Conservation (phyloP, 2,329 filamentous ascomycete genomes). For the Aaosphaeria arxii region DNA sequence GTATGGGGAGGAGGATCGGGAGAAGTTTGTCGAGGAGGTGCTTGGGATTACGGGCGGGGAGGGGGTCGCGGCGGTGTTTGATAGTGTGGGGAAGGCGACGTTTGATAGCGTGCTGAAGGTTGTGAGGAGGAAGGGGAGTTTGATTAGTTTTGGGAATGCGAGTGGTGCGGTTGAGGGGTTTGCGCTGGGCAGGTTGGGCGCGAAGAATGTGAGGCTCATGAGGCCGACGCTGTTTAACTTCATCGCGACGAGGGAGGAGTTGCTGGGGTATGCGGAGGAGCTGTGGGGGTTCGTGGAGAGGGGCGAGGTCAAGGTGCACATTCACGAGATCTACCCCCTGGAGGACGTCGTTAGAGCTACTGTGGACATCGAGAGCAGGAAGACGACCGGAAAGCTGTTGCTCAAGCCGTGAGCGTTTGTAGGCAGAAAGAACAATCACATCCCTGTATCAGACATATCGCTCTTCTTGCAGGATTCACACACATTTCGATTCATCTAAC, state of each 20-base stretch:
- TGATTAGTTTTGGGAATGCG: slow-evolving; percentile 80
- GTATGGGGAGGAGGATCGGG: slow-evolving; percentile 56
- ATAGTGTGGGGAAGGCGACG: slow-evolving; percentile 80
- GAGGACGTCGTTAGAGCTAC: slow-evolving; percentile 72
- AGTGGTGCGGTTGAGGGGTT: slow-evolving; percentile 74
- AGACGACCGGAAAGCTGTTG: slow-evolving; percentile 80
- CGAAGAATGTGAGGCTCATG: slow-evolving; percentile 75
- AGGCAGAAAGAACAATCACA: not conserved
- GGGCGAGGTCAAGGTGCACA: slow-evolving; percentile 66
- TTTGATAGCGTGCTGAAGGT: slow-evolving; percentile 76
- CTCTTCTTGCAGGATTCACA: no score
- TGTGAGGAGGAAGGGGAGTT: slow-evolving; percentile 71
- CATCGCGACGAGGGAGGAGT: slow-evolving; percentile 57
- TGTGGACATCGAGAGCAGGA: slow-evolving; percentile 73
- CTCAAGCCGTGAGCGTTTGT: slow-evolving; percentile 54
- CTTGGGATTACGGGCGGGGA: slow-evolving; percentile 67
- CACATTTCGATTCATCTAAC: no score
- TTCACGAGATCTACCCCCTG: slow-evolving; percentile 76
- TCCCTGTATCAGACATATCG: no score
- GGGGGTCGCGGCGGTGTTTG: slow-evolving; percentile 76
- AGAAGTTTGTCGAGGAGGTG: slow-evolving; percentile 48
- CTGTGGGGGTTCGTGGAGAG: slow-evolving; percentile 69
- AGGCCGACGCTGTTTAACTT: slow-evolving; percentile 74
- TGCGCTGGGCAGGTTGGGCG: slow-evolving; percentile 55
- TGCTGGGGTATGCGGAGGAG: slow-evolving; percentile 67